Evolutionary conservation across 768 basidiomycete species (phyloP), one percentile per base, ranked within the genome.

Genomic region (Lactarius sp.): DNA sequence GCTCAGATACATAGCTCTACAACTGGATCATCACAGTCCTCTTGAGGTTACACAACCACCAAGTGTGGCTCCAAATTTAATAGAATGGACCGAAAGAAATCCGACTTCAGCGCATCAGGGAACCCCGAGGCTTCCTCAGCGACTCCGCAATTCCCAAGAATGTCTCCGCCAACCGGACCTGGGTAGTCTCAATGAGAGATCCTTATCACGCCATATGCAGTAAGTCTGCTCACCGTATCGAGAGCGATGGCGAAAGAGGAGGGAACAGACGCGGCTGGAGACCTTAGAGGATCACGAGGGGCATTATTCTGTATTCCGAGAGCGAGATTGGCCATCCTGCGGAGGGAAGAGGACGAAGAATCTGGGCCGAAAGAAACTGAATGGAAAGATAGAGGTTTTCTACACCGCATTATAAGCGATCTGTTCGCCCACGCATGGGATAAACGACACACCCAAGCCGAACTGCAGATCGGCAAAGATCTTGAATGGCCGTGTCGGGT

Each of bases 71-170:
- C n/a, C 4, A n/a, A n/a, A 9, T 13, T 34, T 8, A 1, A n/a
- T 9, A n/a, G 10, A 33, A 10, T 16, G 27, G 27, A 44, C 14
- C 16, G 36, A 37, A 37, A 37, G 36, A 7, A 37, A 37, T 1
- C 41, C 6, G 5, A 49, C 2, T 2, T 67, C 52, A 71, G 22
- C 70, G 72, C 67, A 84, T 68, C 47, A 85, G 69, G 13, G 78
- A 75, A 0, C 80, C 85, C 64, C 84, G 73, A 3, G 84, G 80
- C 65, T 82, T 85, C 66, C 77, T 75, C 70, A 85, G 69, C 0
- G 84, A 83, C 57, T 83, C 81, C 0, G 84, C 83, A 60, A 86
- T 78, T 20, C 79, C 79, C 37, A 85, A 71, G 77, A 85, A 85
- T 0, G 84, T 82, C 66, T 85, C 76, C 0, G 83, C 80, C 2